Percentiles rank a stretch among this genome's conserved stretches.
Evolutionary conservation across 306 rosid genomes (phyloP).

Genomic region (Glycine soja): DNA sequence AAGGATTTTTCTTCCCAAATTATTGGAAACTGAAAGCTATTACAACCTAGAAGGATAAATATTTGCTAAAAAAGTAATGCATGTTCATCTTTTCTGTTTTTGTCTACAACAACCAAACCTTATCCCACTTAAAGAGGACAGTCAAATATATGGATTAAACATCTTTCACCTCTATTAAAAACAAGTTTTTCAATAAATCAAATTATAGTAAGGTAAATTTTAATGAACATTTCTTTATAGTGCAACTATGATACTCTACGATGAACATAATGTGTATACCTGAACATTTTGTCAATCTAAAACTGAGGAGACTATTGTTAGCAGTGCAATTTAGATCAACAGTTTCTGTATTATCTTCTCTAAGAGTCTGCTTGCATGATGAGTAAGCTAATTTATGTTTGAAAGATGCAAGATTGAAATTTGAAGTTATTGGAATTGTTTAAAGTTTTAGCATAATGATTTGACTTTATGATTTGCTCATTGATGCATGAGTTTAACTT

Average conservation of each 20-base stretch:
- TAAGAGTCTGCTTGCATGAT: background rate
- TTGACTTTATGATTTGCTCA: background rate
- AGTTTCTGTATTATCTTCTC: background rate
- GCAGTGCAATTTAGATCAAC: background rate
- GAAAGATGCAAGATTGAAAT: background rate
- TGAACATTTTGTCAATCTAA: background rate
- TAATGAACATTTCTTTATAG: background rate
- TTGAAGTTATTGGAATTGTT: background rate
- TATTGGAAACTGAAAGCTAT: background rate
- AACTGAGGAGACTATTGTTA: background rate
- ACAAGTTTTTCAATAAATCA: background rate
- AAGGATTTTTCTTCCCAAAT: slow-evolving; percentile 26
- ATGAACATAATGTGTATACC: background rate
- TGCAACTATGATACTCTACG: background rate
- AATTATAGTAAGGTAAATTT: background rate
- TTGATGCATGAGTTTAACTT: background rate
- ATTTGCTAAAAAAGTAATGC: background rate
- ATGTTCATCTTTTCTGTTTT: slow-evolving; percentile 17
- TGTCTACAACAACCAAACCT: slow-evolving; percentile 1
- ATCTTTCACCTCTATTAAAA: background rate
- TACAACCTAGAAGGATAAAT: slow-evolving; percentile 15
- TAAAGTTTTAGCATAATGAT: background rate
- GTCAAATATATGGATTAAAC: slow-evolving; percentile 18
- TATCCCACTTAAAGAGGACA: slow-evolving; percentile 20
- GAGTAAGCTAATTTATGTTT: background rate